Base-by-base conservation (phyloP, 192 early-diverging fungal genomes). In the Coemansia aciculifera region DNA sequence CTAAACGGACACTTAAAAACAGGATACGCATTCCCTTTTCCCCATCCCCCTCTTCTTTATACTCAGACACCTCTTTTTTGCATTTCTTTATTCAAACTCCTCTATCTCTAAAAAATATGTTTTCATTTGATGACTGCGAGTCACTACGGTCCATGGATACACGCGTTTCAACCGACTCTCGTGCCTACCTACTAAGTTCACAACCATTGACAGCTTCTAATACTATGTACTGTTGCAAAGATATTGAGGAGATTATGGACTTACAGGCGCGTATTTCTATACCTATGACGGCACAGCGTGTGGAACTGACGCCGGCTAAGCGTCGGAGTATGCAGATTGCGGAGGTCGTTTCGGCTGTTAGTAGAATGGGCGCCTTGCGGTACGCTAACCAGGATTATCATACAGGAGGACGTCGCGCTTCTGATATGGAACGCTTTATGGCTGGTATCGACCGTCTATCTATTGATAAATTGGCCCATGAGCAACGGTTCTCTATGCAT, bases 321-420 rank as follows among this genome's bases (percentile, higher is more conserved):
- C 54, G 51, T 31, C 74, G 73, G 43, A 57, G 65, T 36, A 83
- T 83, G 75, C 71, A 78, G 39, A 66, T 73, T 62, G 80, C 80
- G 0, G 42, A 71, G 54, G 59, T 83, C 44, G 68, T 68, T 0
- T 70, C 80, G 5, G 54, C 62, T 2, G 69, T 83, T 21, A 62
- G 23, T n/a, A 65, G 80, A n/a, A 78, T 83, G 80, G 65, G 75
- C 2, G 62, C 64, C 7, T 57, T 83, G 49, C 68, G 80, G 38
- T 78, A 67, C 36, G 5, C 64, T 7, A 71, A 83, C 75, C 80
- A 83, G 65, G 80, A 83, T 40, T 83, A 62, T 29, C 32, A 52
- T 24, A 46, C 15, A 2, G 59, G 67, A 5, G 67, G 69, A 1
- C 39, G 74, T 13, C 64, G 80, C 5, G 74, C 75, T 2, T 61